Base-by-base conservation (phyloP, 1,284 basidiomycete genomes). In the Austroboletus novae-zelandiae region DNA sequence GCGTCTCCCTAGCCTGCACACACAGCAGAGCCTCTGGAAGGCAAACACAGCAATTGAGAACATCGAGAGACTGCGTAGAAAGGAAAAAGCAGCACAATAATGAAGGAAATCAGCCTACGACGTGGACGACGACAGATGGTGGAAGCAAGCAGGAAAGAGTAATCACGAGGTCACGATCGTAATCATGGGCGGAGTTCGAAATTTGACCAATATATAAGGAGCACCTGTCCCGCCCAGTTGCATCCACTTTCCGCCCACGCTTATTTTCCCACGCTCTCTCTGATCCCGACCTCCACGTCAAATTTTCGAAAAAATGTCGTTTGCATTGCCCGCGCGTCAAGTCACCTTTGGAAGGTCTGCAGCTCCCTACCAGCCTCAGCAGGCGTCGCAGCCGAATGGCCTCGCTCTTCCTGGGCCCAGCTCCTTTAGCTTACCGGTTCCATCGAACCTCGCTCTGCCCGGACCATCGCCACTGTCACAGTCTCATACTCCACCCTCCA, bases 281-380 rank as follows among this genome's bases (percentile, higher is more conserved):
- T 54, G 10, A 32, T 42, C n/a, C 56, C 41, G 51, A 67, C 61
- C 14, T 32, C 48, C 52, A 62, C 57, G 10, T 62, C 31, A 45
- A 44, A 41, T 45, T 48, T 54, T 49, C n/a, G 9, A 40, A 53
- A 65, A 20, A 52, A 87, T 84, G 81, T 86, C 84, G 57, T 86
- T 84, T 62, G 80, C 83, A 36, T 75, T 89, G 52, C 86, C 86
- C 55, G 79, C 87, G 55, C 87, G 87, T 62, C 86, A 85, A 62
- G 78, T 89, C 59, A 87, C 80, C 43, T 88, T 89, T 67, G 84
- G 83, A 54, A 79, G 86, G 53, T 72, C 84, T 43, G 80, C 78
- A 52, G 74, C 70, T 32, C 60, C 74, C 7, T 68, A 71, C 9
- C 73, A 76, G 40, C 74, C 74, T 17, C 72, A 73, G 51, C 75